Percentiles rank a stretch among this genome's conserved stretches.
Evolutionary conservation across 1,284 basidiomycete genomes (phyloP).

Genomic region (Moesziomyces sp.): DNA sequence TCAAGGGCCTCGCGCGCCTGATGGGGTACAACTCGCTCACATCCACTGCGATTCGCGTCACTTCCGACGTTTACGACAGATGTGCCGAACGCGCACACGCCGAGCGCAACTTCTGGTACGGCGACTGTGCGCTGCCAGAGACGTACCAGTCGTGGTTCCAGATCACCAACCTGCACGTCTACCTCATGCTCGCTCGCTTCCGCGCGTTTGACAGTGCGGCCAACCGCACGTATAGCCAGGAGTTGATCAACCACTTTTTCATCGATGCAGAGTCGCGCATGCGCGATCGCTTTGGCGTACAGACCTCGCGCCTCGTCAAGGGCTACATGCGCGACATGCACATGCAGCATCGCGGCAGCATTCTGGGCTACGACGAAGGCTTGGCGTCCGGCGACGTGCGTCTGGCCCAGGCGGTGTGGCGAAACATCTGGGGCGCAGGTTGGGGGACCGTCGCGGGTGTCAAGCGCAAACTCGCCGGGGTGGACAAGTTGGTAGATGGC

Average conservation of each 20-base stretch:
- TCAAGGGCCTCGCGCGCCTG: constrained; percentile 69
- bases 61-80: constrained; percentile 72
- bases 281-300: constrained; percentile 77
- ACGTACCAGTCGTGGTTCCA: constrained; percentile 99
- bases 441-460: constrained; percentile 70
- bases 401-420: constrained; percentile 87
- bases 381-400: constrained; percentile 69
- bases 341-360: constrained; percentile 89
- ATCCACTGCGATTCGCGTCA: constrained; percentile 71
- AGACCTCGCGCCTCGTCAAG: constrained; percentile 81
- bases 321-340: constrained; percentile 89
- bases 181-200: constrained; percentile 87
- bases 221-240: constrained; percentile 78
- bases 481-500: constrained; percentile 49
- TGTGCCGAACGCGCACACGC: constrained; percentile 70
- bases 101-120: constrained; percentile 64
- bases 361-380: constrained; percentile 83
- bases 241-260: constrained; percentile 94
- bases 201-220: constrained; percentile 80
- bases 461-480: constrained; percentile 59
- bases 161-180: constrained; percentile 90
- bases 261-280: constrained; percentile 92
- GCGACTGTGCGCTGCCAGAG: constrained; percentile 83
- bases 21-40: constrained; percentile 72
- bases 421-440: constrained; percentile 79